Evolutionary conservation across 2,329 filamentous ascomycete species (phyloP).

Genomic region (Dactylellina sp.): DNA sequence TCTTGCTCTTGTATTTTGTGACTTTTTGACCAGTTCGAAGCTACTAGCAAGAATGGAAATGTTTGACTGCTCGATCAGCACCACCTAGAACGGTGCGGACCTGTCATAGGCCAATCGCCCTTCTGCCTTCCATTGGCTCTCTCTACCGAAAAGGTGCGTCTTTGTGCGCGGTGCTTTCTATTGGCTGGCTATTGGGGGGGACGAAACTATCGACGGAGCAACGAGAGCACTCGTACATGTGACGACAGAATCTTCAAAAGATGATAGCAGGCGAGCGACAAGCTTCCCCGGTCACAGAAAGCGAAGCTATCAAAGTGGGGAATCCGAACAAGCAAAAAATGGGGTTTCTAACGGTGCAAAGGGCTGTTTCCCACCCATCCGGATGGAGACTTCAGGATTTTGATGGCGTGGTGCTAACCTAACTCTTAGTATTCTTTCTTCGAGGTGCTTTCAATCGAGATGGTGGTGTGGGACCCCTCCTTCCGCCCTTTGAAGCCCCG

Average conservation of each 20-base stretch:
- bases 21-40: too few species aligned
- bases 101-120: constrained; percentile 28
- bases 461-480: constrained; percentile 40
- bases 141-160: constrained; percentile 14
- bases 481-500: neutral
- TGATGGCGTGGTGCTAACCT: neutral
- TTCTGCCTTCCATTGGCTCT: neutral
- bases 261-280: constrained; percentile 25
- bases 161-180: constrained; percentile 42
- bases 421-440: neutral
- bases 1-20: too few species aligned
- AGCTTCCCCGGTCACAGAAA: constrained; percentile 51
- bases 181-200: constrained; percentile 15
- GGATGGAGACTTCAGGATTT: neutral
- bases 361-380: neutral
- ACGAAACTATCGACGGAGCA: constrained; percentile 2
- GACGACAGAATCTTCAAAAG: constrained; percentile 26
- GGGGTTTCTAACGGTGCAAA: constrained; percentile 1
- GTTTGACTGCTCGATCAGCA: too few species aligned
- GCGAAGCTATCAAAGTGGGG: constrained; percentile 23
- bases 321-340: constrained; percentile 27
- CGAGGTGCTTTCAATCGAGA: neutral
- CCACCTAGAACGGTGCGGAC: constrained; percentile 14
- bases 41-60: too few species aligned
- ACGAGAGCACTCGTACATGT: constrained; percentile 44